Percentiles rank a stretch among this genome's conserved stretches.
Conservation (phyloP, 129 eudicot species). For the Lactuca sativa region DNA sequence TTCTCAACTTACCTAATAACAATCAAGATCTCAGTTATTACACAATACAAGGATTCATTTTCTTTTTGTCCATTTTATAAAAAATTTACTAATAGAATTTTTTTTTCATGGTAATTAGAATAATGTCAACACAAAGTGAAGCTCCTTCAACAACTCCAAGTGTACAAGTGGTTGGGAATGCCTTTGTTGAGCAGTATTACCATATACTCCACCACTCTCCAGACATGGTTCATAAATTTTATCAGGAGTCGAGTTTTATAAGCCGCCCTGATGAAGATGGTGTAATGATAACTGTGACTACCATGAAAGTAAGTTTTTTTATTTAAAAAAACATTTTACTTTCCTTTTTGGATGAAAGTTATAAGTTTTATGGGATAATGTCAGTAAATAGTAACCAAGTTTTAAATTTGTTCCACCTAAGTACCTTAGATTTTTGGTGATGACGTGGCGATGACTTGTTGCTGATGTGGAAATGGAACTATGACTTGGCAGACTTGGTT, state of each 20-base stretch:
- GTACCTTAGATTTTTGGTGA: no score
- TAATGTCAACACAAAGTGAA: slow-evolving; percentile 53
- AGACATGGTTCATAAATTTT: slow-evolving; percentile 55
- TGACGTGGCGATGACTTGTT: no score
- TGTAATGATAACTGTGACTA: slow-evolving; percentile 48
- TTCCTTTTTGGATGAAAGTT: background rate
- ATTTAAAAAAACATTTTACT: background rate
- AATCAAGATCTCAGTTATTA: no score
- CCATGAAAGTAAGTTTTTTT: slow-evolving; percentile 53
- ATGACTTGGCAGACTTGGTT: no score
- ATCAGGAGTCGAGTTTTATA: slow-evolving; percentile 57
- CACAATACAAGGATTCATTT: no score
- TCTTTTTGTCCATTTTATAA: background rate
- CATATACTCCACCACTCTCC: slow-evolving; percentile 59
- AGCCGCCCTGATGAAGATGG: slow-evolving; percentile 63
- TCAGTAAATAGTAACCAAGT: no score
- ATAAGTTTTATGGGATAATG: no score
- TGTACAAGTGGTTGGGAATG: slow-evolving; percentile 56
- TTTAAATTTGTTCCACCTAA: no score
- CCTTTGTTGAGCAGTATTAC: slow-evolving; percentile 74
- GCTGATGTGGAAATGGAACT: no score
- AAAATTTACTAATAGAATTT: background rate
- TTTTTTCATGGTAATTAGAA: slow-evolving; percentile 28
- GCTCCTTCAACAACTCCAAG: slow-evolving; percentile 46
- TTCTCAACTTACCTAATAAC: no score